These are phyloP conservation scores for Calonectria ilicicola DNA, from an alignment of 2,329 filamentous ascomycete species.

Conservation along the genomic window DNA sequence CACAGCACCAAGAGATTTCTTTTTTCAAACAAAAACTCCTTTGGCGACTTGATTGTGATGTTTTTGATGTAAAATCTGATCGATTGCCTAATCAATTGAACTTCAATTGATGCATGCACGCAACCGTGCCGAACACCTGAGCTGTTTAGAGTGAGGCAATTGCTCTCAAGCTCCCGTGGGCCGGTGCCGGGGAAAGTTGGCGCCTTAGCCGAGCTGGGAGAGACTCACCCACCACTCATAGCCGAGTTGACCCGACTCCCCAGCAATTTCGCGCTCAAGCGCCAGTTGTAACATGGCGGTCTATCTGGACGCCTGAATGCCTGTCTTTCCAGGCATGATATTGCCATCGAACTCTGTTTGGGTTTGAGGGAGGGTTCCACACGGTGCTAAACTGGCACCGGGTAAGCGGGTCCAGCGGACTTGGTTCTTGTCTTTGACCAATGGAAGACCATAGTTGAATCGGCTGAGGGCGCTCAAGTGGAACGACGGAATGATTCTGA, in stretches of 20 bases:
- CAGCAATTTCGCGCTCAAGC: slow-evolving; percentile 20
- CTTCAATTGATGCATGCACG: slow-evolving; percentile 31
- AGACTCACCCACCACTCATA: slow-evolving; percentile 41
- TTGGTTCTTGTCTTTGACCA: slow-evolving; percentile 37
- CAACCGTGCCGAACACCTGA: slow-evolving; percentile 24
- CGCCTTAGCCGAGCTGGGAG: slow-evolving; percentile 39
- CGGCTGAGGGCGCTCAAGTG: slow-evolving; percentile 30
- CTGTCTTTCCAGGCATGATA: slow-evolving; percentile 45
- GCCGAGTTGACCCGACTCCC: slow-evolving; percentile 41
- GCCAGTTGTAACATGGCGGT: slow-evolving; percentile 27
- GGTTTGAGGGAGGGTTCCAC: slow-evolving; percentile 37
- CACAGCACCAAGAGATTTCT: slow-evolving; percentile 47
- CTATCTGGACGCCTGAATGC: slow-evolving; percentile 34
- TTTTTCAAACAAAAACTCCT: slow-evolving; percentile 32
- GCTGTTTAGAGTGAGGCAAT: slow-evolving; percentile 42
- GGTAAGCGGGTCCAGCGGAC: slow-evolving; percentile 36
- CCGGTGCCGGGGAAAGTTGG: slow-evolving; percentile 43
- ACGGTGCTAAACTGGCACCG: slow-evolving; percentile 48
- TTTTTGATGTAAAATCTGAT: slow-evolving; percentile 25
- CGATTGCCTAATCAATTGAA: slow-evolving; percentile 35
- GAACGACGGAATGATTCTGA: slow-evolving; percentile 34
- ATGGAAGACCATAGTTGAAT: slow-evolving; percentile 28
- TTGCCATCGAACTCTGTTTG: slow-evolving; percentile 29
- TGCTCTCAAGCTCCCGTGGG: slow-evolving; percentile 45
- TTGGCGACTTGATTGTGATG: neutral